phyloP scores from a whole-genome alignment of 306 rosid species.

The Ochetophila trinervis region DNA sequence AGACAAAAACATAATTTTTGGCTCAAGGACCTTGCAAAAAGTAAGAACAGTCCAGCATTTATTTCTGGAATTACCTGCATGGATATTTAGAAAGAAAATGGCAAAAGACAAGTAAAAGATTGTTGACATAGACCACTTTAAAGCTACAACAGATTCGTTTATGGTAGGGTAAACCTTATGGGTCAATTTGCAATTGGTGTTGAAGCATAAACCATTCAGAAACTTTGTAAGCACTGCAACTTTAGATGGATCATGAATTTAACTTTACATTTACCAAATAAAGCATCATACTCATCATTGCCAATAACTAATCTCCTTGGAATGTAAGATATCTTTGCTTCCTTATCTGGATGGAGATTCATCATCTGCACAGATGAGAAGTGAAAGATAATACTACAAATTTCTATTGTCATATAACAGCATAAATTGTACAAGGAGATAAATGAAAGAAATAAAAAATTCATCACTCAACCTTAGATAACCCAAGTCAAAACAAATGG shows the following conservation, averaged over 20 bases:
- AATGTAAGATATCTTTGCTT: constrained; percentile 57
- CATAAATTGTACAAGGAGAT: constrained; percentile 1
- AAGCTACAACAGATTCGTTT: constrained; percentile 28
- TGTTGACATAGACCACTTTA: constrained; percentile 23
- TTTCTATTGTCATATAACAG: neutral
- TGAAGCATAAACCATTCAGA: constrained; percentile 84
- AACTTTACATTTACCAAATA: constrained; percentile 87
- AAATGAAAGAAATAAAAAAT: no score
- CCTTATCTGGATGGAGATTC: constrained; percentile 46
- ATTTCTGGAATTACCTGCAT: constrained; percentile 93
- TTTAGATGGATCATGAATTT: constrained; percentile 93
- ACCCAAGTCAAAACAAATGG: no score
- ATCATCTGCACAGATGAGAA: constrained; percentile 49
- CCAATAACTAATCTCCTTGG: constrained; percentile 92
- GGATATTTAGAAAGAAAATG: constrained; percentile 26
- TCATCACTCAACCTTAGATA: no score
- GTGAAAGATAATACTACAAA: constrained; percentile 17
- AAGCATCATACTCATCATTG: constrained; percentile 77
- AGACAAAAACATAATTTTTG: constrained; percentile 1
- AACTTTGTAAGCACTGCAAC: constrained; percentile 96
- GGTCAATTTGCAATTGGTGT: constrained; percentile 86
- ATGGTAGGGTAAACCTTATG: constrained; percentile 65
- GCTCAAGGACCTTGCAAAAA: constrained; percentile 71
- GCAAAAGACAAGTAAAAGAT: constrained; percentile 13
- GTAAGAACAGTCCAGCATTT: constrained; percentile 94